Evolutionary conservation across 2,329 filamentous ascomycete genomes (phyloP), one percentile per base, ranked within the genome.

Genomic region (Colletotrichum echinochloae): DNA sequence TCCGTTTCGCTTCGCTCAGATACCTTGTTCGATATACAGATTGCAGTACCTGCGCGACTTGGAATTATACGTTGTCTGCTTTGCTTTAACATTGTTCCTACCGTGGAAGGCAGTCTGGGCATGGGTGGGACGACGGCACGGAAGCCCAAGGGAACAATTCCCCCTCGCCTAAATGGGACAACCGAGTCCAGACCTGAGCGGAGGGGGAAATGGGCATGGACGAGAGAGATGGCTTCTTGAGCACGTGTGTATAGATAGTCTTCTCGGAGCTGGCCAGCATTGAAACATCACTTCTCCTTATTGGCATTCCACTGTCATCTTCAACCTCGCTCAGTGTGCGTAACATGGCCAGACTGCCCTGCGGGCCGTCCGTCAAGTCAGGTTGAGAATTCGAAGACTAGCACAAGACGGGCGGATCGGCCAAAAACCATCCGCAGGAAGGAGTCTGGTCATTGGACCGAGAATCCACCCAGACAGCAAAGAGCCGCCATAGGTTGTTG

Each of bases 21-120:
- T 88, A 88, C 86, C 86, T 88, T 88, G 86, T 88, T 87, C 85
- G 83, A 88, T 86, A 86, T 85, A 86, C 79, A 80, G 77, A 81
- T 76, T 80, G 75, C 69, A 68, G 60, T 72, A 68, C 71, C 73
- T 74, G 63, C 62, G 63, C 62, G 28, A 35, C 48, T 41, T 72
- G 55, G 71, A 55, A 69, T 68, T 67, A 56, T 26, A 18, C 52
- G 33, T 65, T 46, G 8, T 67, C 33, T 66, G 60, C 26, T 66
- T 55, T 54, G 62, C 51, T 44, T 67, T 44, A 48, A 33, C 51
- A 26, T n/a, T 65, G 52, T 60, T 60, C 66, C 56, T 62, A 30
- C 55, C 48, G n/a, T 54, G 67, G 57, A 70, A 70, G 37, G 56
- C 63, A 39, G 16, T n/a, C n/a, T 57, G 11, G 49, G 54, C 66